These are phyloP conservation scores for Neoboletus subvelutipes DNA, from an alignment of 768 basidiomycete genomes.

Conservation along the genomic window DNA sequence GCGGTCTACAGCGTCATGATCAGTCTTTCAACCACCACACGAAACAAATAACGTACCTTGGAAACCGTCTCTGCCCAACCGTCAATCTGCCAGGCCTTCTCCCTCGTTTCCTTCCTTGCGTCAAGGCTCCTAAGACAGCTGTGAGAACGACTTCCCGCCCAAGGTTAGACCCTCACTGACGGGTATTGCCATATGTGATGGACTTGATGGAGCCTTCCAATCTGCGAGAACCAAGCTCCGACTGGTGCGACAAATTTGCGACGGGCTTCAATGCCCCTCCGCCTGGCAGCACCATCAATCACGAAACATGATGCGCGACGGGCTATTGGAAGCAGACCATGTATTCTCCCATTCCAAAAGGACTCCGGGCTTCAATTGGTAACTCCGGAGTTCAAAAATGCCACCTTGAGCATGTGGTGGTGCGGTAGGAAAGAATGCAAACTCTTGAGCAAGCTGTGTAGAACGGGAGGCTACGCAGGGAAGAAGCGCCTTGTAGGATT, in stretches of 20 bases:
- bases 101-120: constrained; percentile 77
- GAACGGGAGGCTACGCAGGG: constrained; percentile 74
- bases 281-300: constrained; percentile 48
- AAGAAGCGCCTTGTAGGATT: constrained; percentile 70
- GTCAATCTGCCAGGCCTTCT: constrained; percentile 91
- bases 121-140: constrained; percentile 58
- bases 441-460: constrained; percentile 86
- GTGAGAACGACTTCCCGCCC: constrained; percentile 11
- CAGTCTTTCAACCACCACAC: not conserved
- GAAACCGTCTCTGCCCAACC: constrained; percentile 95
- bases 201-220: constrained; percentile 82
- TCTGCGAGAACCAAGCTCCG: constrained; percentile 91
- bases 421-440: constrained; percentile 90
- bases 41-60: constrained; percentile 53
- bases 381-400: constrained; percentile 89
- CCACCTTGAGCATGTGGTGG: constrained; percentile 87
- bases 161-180: constrained; percentile 44
- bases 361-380: constrained; percentile 84
- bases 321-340: constrained; percentile 53
- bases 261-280: constrained; percentile 91
- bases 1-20: constrained; percentile 61
- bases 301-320: not conserved
- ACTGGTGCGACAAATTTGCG: constrained; percentile 81
- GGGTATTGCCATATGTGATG: constrained; percentile 98
- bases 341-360: constrained; percentile 93